Evolutionary conservation across 305 asterid genomes (phyloP).

Genomic region (Andrographis paniculata): DNA sequence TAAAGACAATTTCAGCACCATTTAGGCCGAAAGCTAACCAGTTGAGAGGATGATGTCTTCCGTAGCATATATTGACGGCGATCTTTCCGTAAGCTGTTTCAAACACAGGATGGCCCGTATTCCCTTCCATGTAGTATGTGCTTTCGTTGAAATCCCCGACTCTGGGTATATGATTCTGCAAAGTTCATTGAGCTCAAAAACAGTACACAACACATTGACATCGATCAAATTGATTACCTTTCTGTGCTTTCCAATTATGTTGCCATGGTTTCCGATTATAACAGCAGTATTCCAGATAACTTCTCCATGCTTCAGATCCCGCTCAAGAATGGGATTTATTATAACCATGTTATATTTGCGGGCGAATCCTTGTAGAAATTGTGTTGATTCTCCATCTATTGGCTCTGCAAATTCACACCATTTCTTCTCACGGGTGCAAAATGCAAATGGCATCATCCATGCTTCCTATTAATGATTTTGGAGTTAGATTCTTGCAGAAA

Average conservation of each 20-base stretch:
- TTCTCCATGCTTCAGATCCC: conserved; percentile 90
- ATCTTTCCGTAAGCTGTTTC: conserved; percentile 89
- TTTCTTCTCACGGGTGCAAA: conserved; percentile 91
- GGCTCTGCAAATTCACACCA: conserved; percentile 98
- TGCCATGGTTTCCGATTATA: conserved; percentile 83
- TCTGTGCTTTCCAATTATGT: conserved; percentile 86
- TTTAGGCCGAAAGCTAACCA: conserved; percentile 96
- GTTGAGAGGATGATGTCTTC: conserved; percentile 95
- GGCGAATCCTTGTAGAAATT: conserved; percentile 74
- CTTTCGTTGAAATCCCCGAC: conserved; percentile 97
- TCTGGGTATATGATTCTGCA: conserved; percentile 95
- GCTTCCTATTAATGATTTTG: conserved; percentile 50
- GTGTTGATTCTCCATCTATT: conserved; percentile 78
- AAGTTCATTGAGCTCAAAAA: conserved; percentile 14
- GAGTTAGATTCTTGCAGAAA: conserved; percentile 11
- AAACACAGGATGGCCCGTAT: conserved; percentile 93
- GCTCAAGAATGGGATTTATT: conserved; percentile 82
- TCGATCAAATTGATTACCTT: conserved; percentile 44
- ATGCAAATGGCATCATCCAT: conserved; percentile 97
- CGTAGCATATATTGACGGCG: conserved; percentile 89
- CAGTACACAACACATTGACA: not conserved
- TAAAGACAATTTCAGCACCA: conserved; percentile 91
- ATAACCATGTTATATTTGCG: conserved; percentile 79
- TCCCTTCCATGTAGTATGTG: conserved; percentile 94
- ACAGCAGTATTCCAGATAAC: conserved; percentile 85